Base-by-base conservation (phyloP, 1,139 yeast species). In the Candida freyschussii region DNA sequence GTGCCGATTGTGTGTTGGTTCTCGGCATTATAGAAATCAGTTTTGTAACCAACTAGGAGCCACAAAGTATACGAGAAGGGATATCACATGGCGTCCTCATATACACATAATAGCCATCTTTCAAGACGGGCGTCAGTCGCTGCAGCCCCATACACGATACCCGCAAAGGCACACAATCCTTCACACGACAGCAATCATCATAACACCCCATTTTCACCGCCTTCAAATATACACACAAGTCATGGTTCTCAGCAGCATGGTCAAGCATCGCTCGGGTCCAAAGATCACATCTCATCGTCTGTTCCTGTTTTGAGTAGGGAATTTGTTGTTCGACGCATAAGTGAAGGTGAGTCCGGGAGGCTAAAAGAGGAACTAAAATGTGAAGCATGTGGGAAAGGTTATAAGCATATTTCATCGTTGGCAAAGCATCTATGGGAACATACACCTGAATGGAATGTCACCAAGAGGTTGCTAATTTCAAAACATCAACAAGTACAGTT, bases 401-500 rank as follows among this genome's bases (percentile, higher is more conserved):
- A 84, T 55, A 85, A 84, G 55, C 95, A 84, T 59, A 80, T 84
- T 8, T 78, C 89, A 2, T 80, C 91, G 14, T 66, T 84, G 40
- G 94, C 70, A 45, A 85, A 72, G 69, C 87, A 71, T 61, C 65
- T 67, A 53, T 89, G 95, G 83, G 83, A 76, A 69, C 95, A 85
- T 55, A 85, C 95, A 0, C 94, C 95, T 0, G 95, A 85, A 55
- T 85, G 95, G 95, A 82, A 78, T 51, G 80, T 80, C 50, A 85
- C 95, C 3, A 80, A 83, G 45, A 82, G 81, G 53, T 64, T 85
- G 32, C 62, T 81, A 27, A 83, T 85, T 29, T 78, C 89, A n/a
- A 85, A 85, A 56, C 95, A 85, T 56, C 95, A 85, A 56, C 95
- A 85, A 56, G 95, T 85, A 6, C 95, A 85, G 57, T 64, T 85